Evolutionary conservation across 140 eudicot genomes (phyloP).

Genomic region (Erigeron philadelphicus): DNA sequence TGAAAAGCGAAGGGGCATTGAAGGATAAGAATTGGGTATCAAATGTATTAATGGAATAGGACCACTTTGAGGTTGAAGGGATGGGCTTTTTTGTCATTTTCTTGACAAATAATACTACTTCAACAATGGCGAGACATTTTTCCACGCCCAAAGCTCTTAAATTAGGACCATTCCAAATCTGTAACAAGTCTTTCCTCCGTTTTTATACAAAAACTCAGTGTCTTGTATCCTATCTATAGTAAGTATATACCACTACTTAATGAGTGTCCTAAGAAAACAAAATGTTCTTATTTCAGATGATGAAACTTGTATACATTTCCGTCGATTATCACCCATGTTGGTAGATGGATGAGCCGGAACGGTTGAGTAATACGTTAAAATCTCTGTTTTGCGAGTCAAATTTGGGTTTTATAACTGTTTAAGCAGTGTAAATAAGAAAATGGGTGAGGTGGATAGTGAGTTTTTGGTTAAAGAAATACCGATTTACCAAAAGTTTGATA

Average conservation of each 20-base stretch:
- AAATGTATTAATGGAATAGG: conserved; percentile 66
- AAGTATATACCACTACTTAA: neutral
- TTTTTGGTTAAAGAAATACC: no score
- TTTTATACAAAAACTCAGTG: neutral
- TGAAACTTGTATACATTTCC: neutral
- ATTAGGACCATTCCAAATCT: conserved; percentile 3
- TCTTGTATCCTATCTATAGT: neutral
- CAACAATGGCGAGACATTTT: conserved; percentile 26
- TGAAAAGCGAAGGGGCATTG: conserved; percentile 31
- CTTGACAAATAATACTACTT: conserved; percentile 31
- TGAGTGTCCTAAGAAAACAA: neutral
- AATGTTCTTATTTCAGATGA: neutral
- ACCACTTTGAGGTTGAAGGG: conserved; percentile 74
- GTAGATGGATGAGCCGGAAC: neutral
- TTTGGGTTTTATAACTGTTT: no score
- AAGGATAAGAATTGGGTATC: conserved; percentile 57
- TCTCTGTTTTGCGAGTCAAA: no score
- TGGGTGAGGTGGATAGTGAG: no score
- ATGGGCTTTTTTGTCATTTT: conserved; percentile 66
- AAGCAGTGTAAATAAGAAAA: no score
- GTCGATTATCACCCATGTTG: neutral
- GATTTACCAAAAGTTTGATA: no score
- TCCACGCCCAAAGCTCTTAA: conserved; percentile 13
- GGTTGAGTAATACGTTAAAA: neutral
- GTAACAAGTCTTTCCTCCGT: neutral